phyloP scores from a whole-genome alignment of 768 basidiomycete species.

The Russula ochroleuca region DNA sequence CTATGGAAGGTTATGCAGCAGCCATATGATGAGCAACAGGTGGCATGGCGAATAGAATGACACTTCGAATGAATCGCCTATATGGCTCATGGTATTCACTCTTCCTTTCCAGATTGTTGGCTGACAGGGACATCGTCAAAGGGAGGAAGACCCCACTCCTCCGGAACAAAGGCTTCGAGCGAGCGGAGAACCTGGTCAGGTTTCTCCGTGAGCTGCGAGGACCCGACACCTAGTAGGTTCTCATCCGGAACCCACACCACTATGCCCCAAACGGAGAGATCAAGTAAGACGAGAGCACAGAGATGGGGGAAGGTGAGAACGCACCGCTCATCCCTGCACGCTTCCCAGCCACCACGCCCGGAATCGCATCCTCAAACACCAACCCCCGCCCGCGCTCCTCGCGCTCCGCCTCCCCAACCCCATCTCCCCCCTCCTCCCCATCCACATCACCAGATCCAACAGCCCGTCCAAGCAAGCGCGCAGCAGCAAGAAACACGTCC shows the following conservation, averaged over 20 bases:
- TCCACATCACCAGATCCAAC: conserved; percentile 47
- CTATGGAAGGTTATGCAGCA: too few species aligned
- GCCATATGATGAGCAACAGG: not conserved
- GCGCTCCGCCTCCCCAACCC: conserved; percentile 36
- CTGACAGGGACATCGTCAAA: conserved; percentile 37
- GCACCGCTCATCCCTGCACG: conserved; percentile 83
- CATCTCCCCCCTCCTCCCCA: conserved; percentile 37
- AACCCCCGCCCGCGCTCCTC: conserved; percentile 58
- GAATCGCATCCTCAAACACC: conserved; percentile 78
- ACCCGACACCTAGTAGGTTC: conserved; percentile 52
- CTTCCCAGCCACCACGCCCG: conserved; percentile 75
- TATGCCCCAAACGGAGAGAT: conserved; percentile 35
- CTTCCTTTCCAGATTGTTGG: too few species aligned
- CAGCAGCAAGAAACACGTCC: conserved; percentile 76
- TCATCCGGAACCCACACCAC: conserved; percentile 85
- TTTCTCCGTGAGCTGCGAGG: conserved; percentile 39
- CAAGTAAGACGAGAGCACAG: not conserved
- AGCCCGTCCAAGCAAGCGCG: conserved; percentile 51
- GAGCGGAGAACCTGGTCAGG: conserved; percentile 59
- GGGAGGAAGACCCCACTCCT: conserved; percentile 79
- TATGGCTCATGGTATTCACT: not conserved
- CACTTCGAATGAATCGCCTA: not conserved
- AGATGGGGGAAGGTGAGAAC: conserved; percentile 30
- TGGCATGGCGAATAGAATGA: not conserved
- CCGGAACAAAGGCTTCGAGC: conserved; percentile 70